Conservation (phyloP, 768 basidiomycete species). For the Pholiota molesta region DNA sequence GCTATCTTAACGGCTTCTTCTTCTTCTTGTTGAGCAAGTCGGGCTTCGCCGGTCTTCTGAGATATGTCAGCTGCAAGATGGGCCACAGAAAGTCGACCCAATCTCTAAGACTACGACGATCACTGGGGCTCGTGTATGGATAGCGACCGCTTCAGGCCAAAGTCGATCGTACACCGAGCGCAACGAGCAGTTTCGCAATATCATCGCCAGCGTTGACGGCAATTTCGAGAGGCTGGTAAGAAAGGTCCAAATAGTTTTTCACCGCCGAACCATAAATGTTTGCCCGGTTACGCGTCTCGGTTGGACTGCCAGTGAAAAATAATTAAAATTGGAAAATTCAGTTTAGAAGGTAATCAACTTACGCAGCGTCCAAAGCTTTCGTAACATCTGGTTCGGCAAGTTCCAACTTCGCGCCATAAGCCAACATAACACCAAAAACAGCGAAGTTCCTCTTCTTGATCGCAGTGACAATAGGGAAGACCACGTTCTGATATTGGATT, state of each 20-base stretch:
- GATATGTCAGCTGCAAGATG: conserved; percentile 25
- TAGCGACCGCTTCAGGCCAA: conserved; percentile 31
- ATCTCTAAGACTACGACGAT: conserved; percentile 35
- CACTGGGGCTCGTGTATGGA: conserved; percentile 17
- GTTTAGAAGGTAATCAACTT: conserved; percentile 11
- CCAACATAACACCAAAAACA: conserved; percentile 39
- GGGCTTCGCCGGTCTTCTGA: conserved; percentile 13
- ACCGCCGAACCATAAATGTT: conserved; percentile 23
- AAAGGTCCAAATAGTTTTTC: conserved; percentile 29
- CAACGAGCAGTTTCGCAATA: conserved; percentile 38
- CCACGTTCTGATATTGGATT: conserved; percentile 26
- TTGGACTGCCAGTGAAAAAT: conserved; percentile 14
- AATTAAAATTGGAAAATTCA: neutral
- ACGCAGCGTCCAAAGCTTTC: conserved; percentile 37
- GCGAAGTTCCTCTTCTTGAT: conserved; percentile 36
- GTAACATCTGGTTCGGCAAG: conserved; percentile 39
- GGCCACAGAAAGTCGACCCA: conserved; percentile 38
- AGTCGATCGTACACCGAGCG: conserved; percentile 38
- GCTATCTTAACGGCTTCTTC: neutral
- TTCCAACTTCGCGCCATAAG: conserved; percentile 41
- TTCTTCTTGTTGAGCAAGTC: neutral
- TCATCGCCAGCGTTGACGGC: conserved; percentile 40
- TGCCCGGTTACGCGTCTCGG: conserved; percentile 17
- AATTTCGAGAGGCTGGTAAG: conserved; percentile 39
- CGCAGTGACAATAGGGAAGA: conserved; percentile 42